Conservation (phyloP, 805 yeast genomes). For the Suhomyces kilbournensis region DNA sequence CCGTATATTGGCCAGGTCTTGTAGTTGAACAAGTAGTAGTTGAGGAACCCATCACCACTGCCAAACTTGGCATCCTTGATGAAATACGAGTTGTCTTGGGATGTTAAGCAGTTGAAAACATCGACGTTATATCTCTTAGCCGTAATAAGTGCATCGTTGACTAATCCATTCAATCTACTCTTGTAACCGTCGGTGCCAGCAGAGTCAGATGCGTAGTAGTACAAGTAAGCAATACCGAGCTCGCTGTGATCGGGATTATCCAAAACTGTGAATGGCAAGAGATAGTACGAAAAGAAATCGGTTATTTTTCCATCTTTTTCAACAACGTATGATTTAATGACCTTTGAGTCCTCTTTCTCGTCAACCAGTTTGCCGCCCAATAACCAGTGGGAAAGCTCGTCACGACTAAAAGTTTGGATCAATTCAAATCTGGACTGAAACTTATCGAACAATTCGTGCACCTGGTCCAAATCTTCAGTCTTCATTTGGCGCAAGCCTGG, state of each 20-base stretch:
- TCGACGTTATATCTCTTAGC: slow-evolving; percentile 71
- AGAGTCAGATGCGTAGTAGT: slow-evolving; percentile 80
- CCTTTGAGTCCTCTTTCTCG: slow-evolving; percentile 37
- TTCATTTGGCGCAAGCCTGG: slow-evolving; percentile 59
- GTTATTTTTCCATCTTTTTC: slow-evolving; percentile 64
- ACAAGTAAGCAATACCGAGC: slow-evolving; percentile 83
- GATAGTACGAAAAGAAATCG: slow-evolving; percentile 86
- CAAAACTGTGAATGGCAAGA: slow-evolving; percentile 83
- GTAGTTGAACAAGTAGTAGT: slow-evolving; percentile 91
- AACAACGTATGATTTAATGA: slow-evolving; percentile 77
- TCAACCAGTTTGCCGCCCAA: slow-evolving; percentile 41
- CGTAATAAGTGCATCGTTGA: slow-evolving; percentile 72
- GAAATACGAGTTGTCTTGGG: slow-evolving; percentile 86
- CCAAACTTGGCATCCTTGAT: slow-evolving; percentile 84
- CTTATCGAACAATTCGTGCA: slow-evolving; percentile 52
- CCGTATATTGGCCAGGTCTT: slow-evolving; percentile 77
- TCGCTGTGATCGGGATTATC: slow-evolving; percentile 59
- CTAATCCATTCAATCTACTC: slow-evolving; percentile 57
- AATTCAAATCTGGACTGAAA: slow-evolving; percentile 74
- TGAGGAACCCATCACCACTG: slow-evolving; percentile 86
- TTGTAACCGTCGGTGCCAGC: slow-evolving; percentile 46
- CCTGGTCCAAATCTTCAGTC: slow-evolving; percentile 61
- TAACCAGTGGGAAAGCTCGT: slow-evolving; percentile 81
- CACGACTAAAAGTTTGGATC: slow-evolving; percentile 62
- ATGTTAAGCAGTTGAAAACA: slow-evolving; percentile 89